Conservation (phyloP, 164 flowering plant species). For the Protea cynaroides region DNA sequence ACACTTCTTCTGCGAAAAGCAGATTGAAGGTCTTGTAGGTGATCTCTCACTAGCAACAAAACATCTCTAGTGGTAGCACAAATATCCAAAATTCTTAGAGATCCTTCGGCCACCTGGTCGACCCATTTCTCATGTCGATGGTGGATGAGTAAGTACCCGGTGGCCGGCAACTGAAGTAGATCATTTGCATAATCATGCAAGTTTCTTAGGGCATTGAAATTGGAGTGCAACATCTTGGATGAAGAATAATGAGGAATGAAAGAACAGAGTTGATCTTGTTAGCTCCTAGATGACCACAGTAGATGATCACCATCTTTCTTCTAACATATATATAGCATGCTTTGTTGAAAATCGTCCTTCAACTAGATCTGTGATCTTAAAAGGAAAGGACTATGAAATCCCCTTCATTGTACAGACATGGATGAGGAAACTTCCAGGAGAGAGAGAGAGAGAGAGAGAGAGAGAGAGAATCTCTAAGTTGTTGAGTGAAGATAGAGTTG, state of each 20-base stretch:
- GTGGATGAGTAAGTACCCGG: slow-evolving; percentile 14
- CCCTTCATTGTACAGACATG: not conserved
- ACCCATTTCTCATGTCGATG: slow-evolving; percentile 15
- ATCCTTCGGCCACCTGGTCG: slow-evolving; percentile 18
- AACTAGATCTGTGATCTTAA: not conserved
- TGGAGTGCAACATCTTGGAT: slow-evolving; percentile 7
- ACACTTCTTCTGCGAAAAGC: slow-evolving; percentile 15
- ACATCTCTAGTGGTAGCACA: slow-evolving; percentile 20
- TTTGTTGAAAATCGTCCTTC: not conserved
- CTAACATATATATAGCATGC: no score
- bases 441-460: not conserved
- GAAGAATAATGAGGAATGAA: not conserved
- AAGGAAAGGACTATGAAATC: slow-evolving; percentile 2
- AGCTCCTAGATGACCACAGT: not conserved
- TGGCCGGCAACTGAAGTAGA: slow-evolving; percentile 14
- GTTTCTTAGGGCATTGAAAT: slow-evolving; percentile 11
- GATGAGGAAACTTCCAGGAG: no score
- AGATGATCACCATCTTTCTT: no score
- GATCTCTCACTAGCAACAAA: slow-evolving; percentile 16
- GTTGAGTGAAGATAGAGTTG: not conserved
- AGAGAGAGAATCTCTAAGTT: not conserved
- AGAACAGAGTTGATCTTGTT: not conserved
- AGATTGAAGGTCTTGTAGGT: slow-evolving; percentile 18
- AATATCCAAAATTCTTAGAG: slow-evolving; percentile 14
- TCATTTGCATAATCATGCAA: slow-evolving; percentile 20